Conservation (phyloP, 2,329 filamentous ascomycete species). For the Sclerotinia borealis region DNA sequence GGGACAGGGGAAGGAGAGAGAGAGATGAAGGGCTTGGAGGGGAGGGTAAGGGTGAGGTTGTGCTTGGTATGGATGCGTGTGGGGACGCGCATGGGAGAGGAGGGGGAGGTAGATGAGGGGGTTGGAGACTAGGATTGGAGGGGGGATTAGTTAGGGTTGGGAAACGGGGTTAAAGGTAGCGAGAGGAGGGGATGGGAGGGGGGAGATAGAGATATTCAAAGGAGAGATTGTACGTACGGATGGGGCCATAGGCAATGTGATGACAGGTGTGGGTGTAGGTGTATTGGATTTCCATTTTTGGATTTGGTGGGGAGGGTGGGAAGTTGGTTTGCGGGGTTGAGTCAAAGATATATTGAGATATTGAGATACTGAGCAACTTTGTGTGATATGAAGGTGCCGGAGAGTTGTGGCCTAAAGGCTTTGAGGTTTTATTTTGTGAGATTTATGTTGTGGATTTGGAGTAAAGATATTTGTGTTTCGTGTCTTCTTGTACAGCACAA, state of each 20-base stretch:
- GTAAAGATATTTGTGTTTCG: no score
- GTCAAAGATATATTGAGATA: neutral
- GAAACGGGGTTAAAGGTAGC: no score
- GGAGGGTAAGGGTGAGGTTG: neutral
- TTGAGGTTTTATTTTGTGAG: neutral
- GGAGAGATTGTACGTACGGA: neutral
- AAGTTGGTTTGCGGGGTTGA: neutral
- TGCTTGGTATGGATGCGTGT: neutral
- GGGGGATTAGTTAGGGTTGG: no score
- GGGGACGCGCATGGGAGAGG: neutral
- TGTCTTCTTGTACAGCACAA: neutral
- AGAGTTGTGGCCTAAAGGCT: neutral
- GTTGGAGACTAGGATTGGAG: neutral
- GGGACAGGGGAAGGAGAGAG: constrained; percentile 16
- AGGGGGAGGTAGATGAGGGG: neutral
- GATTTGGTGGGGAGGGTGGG: no score
- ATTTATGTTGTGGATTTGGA: neutral
- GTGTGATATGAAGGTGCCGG: neutral
- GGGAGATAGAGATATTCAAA: neutral
- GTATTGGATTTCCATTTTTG: constrained; percentile 17
- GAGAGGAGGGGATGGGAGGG: neutral
- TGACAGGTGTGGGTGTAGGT: constrained; percentile 18
- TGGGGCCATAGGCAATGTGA: constrained; percentile 16
- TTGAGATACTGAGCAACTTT: rapidly evolving
- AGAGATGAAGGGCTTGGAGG: neutral